Evolutionary conservation across 768 basidiomycete genomes (phyloP).

Genomic region (Boletus rubescentipes): DNA sequence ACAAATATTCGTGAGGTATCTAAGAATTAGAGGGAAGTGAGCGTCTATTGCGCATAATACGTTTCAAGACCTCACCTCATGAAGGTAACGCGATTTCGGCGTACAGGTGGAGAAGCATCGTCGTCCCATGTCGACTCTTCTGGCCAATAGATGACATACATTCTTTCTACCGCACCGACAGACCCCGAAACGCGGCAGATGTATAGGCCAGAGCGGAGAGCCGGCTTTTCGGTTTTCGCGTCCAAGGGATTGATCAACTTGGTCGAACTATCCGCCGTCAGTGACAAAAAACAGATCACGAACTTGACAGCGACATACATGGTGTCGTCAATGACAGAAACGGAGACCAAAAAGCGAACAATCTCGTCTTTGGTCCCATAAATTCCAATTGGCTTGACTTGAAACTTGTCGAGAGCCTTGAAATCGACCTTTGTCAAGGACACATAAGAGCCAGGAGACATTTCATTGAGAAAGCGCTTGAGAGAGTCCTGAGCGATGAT

Average conservation of each 20-base stretch:
- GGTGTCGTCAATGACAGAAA: constrained; percentile 36
- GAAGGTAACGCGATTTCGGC: constrained; percentile 56
- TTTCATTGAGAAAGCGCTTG: constrained; percentile 44
- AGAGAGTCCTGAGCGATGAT: constrained; percentile 57
- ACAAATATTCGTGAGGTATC: constrained; percentile 58
- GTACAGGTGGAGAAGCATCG: constrained; percentile 43
- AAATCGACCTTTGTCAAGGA: constrained; percentile 62
- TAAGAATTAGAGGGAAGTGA: constrained; percentile 16
- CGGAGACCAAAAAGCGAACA: constrained; percentile 42
- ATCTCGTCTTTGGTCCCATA: constrained; percentile 57
- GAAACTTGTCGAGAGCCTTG: constrained; percentile 44
- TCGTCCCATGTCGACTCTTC: constrained; percentile 61
- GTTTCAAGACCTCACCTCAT: constrained; percentile 44
- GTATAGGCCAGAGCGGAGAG: constrained; percentile 53
- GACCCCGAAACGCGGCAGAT: constrained; percentile 29
- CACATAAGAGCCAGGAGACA: constrained; percentile 51
- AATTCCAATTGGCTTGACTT: constrained; percentile 50
- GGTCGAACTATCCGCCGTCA: constrained; percentile 12
- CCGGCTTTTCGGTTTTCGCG: constrained; percentile 9
- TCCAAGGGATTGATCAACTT: constrained; percentile 9
- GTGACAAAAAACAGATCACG: not conserved
- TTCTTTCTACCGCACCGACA: constrained; percentile 12
- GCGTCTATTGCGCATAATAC: not conserved
- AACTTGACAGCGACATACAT: constrained; percentile 35
- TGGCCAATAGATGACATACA: constrained; percentile 62